Evolutionary conservation across 805 yeast genomes (phyloP).

Genomic region (Ogataea nonfermentans): DNA sequence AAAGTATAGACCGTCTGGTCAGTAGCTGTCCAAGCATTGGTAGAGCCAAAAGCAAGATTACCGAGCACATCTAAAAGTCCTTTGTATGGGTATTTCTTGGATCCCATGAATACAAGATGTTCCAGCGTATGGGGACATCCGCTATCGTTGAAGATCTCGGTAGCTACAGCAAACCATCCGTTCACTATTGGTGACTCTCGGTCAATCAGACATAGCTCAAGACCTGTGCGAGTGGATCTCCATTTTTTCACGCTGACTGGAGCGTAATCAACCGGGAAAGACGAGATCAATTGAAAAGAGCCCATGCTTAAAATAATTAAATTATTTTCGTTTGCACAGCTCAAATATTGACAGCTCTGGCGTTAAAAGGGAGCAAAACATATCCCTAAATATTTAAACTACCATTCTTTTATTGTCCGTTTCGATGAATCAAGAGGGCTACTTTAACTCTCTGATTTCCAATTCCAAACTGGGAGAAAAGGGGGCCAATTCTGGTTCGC

Average conservation of each 20-base stretch:
- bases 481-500: conserved; percentile 15
- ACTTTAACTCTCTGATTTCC: conserved; percentile 18
- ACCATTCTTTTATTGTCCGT: background rate
- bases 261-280: conserved; percentile 70
- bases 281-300: conserved; percentile 41
- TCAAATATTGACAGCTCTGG: conserved; percentile 1
- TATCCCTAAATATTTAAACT: conserved; percentile 1
- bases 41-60: conserved; percentile 74
- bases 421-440: conserved; percentile 15
- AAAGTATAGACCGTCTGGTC: conserved; percentile 94
- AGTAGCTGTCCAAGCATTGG: conserved; percentile 96
- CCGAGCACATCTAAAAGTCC: conserved; percentile 88
- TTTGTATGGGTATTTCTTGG: conserved; percentile 82
- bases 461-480: conserved; percentile 16
- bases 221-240: conserved; percentile 76
- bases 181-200: conserved; percentile 84
- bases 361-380: conserved; percentile 4
- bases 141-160: conserved; percentile 81
- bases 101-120: conserved; percentile 93
- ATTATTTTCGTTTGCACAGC: conserved; percentile 6
- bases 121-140: conserved; percentile 97
- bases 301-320: conserved; percentile 21
- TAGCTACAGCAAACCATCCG: conserved; percentile 95
- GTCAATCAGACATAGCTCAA: conserved; percentile 72
- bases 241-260: conserved; percentile 72